Conservation (phyloP, 257 asterid genomes). For the Dorcoceras hygrometricum region DNA sequence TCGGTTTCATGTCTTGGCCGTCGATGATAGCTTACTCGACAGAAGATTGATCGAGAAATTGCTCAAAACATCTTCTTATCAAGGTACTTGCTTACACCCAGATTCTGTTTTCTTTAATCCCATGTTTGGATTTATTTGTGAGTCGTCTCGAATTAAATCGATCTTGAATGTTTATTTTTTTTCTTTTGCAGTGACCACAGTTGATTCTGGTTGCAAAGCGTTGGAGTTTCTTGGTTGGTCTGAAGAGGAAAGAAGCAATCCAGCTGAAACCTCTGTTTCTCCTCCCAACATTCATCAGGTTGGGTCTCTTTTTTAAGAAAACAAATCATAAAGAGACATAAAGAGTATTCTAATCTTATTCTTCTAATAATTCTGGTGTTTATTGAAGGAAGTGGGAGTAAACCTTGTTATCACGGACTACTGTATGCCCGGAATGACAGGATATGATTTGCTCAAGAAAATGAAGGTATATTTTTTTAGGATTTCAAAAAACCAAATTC, state of each 20-base stretch:
- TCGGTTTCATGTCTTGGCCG: conserved; percentile 58
- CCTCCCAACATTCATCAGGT: conserved; percentile 20
- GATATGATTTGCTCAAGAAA: conserved; percentile 62
- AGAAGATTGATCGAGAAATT: conserved; percentile 59
- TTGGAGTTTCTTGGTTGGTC: conserved; percentile 52
- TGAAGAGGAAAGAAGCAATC: conserved; percentile 27
- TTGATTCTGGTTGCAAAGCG: conserved; percentile 62
- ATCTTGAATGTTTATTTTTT: neutral
- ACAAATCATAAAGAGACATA: no score
- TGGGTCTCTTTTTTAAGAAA: neutral
- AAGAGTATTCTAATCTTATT: no score
- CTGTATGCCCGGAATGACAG: conserved; percentile 69
- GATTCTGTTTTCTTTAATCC: neutral
- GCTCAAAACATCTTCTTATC: conserved; percentile 53
- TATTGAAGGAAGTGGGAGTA: conserved; percentile 42
- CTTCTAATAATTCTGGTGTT: neutral
- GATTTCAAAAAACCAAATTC: no score
- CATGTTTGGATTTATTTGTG: neutral
- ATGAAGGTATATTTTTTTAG: conserved; percentile 46
- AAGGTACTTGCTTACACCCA: conserved; percentile 32
- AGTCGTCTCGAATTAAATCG: no score
- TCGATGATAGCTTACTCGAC: conserved; percentile 57
- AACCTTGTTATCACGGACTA: conserved; percentile 58
- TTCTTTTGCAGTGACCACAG: conserved; percentile 45
- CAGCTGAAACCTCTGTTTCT: conserved; percentile 26